Base-by-base conservation (phyloP, 2,329 filamentous ascomycete genomes). In the Colletotrichum sp. region DNA sequence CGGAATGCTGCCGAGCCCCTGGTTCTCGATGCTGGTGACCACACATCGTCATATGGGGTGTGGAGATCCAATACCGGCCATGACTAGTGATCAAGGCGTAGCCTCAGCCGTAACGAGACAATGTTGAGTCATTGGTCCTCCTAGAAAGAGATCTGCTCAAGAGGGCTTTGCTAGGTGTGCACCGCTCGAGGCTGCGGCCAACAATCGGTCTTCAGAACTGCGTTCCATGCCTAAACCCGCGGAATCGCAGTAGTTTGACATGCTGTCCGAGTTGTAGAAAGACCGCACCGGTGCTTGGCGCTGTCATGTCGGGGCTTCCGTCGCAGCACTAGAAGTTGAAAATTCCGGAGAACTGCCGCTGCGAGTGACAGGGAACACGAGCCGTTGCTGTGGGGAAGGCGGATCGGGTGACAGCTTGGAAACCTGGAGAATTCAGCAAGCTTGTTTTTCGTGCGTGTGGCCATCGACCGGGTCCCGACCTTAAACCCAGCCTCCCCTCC, bases 361-460 rank as follows among this genome's bases (percentile, higher is more conserved):
- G 59, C 28, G 28, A 39, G 63, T 66, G 61, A 55, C 72, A 67
- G 28, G 68, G 55, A 48, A 67, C 3, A 60, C 39, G 34, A 68
- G n/a, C 16, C 34, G 36, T 28, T 28, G 36, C 8, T 69, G 74
- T 69, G 70, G 74, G 70, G 74, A 67, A 69, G 19, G 39, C 59
- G 64, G 64, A 73, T 76, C 57, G 59, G 70, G 70, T 76, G 74
- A 76, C 70, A 60, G 19, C 69, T 68, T 61, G 70, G 48, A 75
- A 73, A 75, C 64, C 64, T 73, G 74, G 74, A 74, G 74, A 69
- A n/a, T 59, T 28, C 44, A 32, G 15, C 59, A 65, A 65, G 67
- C 60, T 71, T 74, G 66, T 71, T 71, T 52, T 74, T 70, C 27
- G 2, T 61, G 19, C 34, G 25, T 44, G 16, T 15, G 22, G 27